Evolutionary conservation across 1,284 basidiomycete genomes (phyloP), one percentile per base, ranked within the genome.

Genomic region (Ustilago sp.): DNA sequence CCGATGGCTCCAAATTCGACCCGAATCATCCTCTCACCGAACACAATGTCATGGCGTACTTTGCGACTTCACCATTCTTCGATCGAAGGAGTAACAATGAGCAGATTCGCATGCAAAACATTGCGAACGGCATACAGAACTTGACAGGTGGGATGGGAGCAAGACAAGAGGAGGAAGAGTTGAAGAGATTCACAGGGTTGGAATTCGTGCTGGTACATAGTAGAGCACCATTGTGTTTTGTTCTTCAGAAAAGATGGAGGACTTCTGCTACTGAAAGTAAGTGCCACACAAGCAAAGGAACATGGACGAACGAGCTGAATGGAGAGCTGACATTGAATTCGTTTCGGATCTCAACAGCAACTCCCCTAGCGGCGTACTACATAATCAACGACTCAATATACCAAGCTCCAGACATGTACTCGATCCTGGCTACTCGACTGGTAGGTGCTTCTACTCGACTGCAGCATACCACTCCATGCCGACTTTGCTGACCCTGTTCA

Each of bases 71-170:
- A 17, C 81, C 81, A 17, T 85, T 85, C 65, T 85, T 80, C 65
- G 83, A 83, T 36, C 67, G 77, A 15, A 64, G 76, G 31, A 79
- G 78, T 68, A 83, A 81, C 56, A 85, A 85, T 47, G 81, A 85
- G 69, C 77, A 83, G 70, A 82, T 85, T 36, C 80, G 83, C 11
- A 85, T 85, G 83, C 83, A 85, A 56, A 83, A 82, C 57, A 75
- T 81, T 23, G 80, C 79, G 52, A 76, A 68, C 48, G 68, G 63
- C 9, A 47, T 56, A 19, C 60, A 68, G 41, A 59, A 57, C 31
- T 23, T 67, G 9, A 52, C 38, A 1, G 57, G 39, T 12, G 56
- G 59, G 1, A 64, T 62, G 45, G 53, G 53, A 6, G 63, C 78
- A 2, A 34, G 35, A 8, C 68, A 78, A 45, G 73, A 68, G 28